Percentiles rank a stretch among this genome's conserved stretches.
Conservation (phyloP, 805 yeast species). For the Brettanomyces bruxellensis region DNA sequence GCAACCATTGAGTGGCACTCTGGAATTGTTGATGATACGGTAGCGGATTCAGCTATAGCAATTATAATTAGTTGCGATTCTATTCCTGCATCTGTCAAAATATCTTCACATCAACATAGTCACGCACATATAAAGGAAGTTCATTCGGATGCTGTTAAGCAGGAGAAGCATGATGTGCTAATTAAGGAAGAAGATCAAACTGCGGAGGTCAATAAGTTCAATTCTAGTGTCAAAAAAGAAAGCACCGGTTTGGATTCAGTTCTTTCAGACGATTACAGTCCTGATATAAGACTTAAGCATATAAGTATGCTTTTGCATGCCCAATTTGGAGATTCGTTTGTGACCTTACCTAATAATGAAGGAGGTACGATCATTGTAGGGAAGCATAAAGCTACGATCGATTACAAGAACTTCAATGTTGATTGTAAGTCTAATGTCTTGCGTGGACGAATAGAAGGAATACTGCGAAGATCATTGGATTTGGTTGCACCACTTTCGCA, state of each 20-base stretch:
- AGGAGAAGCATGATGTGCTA: background rate
- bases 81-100: conserved; percentile 88
- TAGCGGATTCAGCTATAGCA: conserved; percentile 91
- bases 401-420: conserved; percentile 57
- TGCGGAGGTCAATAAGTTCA: conserved; percentile 9
- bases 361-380: conserved; percentile 68
- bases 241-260: conserved; percentile 4
- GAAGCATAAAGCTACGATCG: conserved; percentile 59
- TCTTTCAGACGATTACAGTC: conserved; percentile 25
- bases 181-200: background rate
- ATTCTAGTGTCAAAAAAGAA: conserved; percentile 8
- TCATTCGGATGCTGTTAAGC: conserved; percentile 6
- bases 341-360: conserved; percentile 27
- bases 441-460: conserved; percentile 73
- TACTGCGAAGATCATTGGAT: conserved; percentile 66
- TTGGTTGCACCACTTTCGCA: conserved; percentile 77
- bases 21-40: conserved; percentile 79
- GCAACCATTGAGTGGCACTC: conserved; percentile 86
- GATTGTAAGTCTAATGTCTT: conserved; percentile 65
- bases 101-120: conserved; percentile 47
- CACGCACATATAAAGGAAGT: conserved; percentile 11
- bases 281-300: conserved; percentile 36
- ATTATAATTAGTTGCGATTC: conserved; percentile 87
- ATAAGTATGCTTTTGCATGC: conserved; percentile 59
- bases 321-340: conserved; percentile 80